Conservation (phyloP, 176 grass and related monocot genomes). For the Aegilops longissima region DNA sequence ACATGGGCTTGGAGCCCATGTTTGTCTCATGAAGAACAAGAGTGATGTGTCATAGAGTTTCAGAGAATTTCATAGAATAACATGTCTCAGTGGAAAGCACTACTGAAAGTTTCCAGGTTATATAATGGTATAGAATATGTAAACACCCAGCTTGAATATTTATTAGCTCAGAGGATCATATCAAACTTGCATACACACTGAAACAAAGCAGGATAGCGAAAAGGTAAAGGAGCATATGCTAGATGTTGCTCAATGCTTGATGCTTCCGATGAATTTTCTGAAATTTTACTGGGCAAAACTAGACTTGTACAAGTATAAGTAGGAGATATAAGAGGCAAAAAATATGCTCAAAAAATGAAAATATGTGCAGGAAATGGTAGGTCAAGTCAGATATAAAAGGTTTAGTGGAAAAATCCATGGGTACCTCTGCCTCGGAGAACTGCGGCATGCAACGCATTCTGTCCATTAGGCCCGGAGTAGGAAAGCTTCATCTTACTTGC, state of each 20-base stretch:
- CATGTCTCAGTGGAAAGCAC: no score
- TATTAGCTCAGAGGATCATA: no score
- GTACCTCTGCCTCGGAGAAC: not conserved
- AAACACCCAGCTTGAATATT: no score
- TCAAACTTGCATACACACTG: no score
- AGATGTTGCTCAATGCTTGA: not conserved
- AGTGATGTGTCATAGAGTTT: not conserved
- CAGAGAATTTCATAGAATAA: no score
- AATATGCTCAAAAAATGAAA: not conserved
- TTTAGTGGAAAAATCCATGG: not conserved
- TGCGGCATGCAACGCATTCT: constrained; percentile 3
- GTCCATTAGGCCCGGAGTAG: not conserved
- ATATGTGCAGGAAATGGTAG: not conserved
- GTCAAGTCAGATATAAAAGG: no score
- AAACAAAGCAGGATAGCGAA: not conserved
- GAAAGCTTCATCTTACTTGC: not conserved
- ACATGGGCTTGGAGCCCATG: not conserved
- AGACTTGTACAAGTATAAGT: not conserved
- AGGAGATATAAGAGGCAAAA: not conserved
- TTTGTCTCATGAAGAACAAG: not conserved
- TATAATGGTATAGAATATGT: no score
- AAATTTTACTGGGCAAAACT: not conserved
- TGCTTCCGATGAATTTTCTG: not conserved
- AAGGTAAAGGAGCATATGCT: not conserved
- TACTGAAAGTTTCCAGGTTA: no score